These are phyloP conservation scores for Pachysolen tannophilus DNA, from an alignment of 805 yeast species.

Conservation along the genomic window DNA sequence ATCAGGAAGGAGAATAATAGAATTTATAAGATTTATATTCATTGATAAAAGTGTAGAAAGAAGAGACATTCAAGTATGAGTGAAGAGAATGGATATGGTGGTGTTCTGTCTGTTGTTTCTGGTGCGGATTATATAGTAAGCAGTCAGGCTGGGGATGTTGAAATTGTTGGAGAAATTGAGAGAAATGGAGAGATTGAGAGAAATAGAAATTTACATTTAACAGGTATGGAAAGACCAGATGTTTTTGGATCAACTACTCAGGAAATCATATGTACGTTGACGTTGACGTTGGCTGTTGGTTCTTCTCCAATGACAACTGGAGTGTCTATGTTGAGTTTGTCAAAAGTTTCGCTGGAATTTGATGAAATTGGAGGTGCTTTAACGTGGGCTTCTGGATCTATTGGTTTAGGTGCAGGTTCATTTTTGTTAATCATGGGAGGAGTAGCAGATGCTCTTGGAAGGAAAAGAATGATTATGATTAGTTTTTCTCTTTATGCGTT, in stretches of 20 bases:
- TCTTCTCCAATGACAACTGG: conserved; percentile 30
- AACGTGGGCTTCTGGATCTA: conserved; percentile 35
- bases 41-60: too few relatives aligned
- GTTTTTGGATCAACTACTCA: conserved; percentile 23
- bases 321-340: conserved; percentile 27
- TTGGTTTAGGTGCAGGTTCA: conserved; percentile 34
- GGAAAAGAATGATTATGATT: conserved; percentile 28
- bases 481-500: conserved; percentile 26
- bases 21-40: too few relatives aligned
- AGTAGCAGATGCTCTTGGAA: conserved; percentile 40
- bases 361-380: conserved; percentile 29
- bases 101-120: conserved; percentile 24
- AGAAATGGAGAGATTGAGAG: too few relatives aligned
- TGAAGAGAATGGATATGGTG: too few relatives aligned
- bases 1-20: too few relatives aligned
- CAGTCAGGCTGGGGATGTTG: conserved; percentile 18
- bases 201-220: too few relatives aligned
- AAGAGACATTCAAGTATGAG: too few relatives aligned
- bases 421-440: conserved; percentile 36
- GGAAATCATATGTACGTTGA: conserved; percentile 24
- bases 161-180: conserved; percentile 16
- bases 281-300: conserved; percentile 32
- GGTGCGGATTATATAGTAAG: too few relatives aligned
- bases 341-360: conserved; percentile 26
- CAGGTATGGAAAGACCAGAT: conserved; percentile 26